Evolutionary conservation across 1,139 yeast species (phyloP).

Genomic region (Chernovozyma aurita): DNA sequence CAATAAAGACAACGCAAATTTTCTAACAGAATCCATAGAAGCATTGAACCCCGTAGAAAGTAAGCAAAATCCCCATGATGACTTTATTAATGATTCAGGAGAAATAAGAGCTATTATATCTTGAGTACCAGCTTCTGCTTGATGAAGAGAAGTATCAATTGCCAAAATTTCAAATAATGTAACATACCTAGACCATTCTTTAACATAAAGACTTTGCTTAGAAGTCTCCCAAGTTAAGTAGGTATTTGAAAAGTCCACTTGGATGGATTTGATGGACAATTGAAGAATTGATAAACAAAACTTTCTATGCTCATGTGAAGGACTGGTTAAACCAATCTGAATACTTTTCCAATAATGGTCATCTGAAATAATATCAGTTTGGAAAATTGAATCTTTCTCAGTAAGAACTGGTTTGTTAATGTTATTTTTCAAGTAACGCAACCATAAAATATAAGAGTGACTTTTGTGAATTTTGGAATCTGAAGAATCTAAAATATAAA

Average conservation of each 20-base stretch:
- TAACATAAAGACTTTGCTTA: slow-evolving; percentile 26
- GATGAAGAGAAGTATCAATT: slow-evolving; percentile 82
- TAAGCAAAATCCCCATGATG: slow-evolving; percentile 71
- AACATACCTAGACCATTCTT: slow-evolving; percentile 67
- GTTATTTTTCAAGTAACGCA: slow-evolving; percentile 41
- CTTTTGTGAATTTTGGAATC: slow-evolving; percentile 28
- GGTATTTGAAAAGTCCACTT: slow-evolving; percentile 32
- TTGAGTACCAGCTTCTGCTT: slow-evolving; percentile 70
- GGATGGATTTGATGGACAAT: slow-evolving; percentile 49
- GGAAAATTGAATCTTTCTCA: slow-evolving; percentile 17
- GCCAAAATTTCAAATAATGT: slow-evolving; percentile 79
- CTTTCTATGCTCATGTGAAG: slow-evolving; percentile 68
- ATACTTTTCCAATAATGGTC: slow-evolving; percentile 57
- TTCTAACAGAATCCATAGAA: slow-evolving; percentile 75
- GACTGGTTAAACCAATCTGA: slow-evolving; percentile 53
- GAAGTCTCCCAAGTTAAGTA: slow-evolving; percentile 46
- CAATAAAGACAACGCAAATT: slow-evolving; percentile 55
- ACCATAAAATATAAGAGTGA: slow-evolving; percentile 51
- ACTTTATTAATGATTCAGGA: slow-evolving; percentile 47
- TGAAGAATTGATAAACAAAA: slow-evolving; percentile 67
- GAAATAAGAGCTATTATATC: slow-evolving; percentile 60
- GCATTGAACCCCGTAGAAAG: slow-evolving; percentile 75
- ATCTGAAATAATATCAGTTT: slow-evolving; percentile 23
- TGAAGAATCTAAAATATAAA: slow-evolving; percentile 32
- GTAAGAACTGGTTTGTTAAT: slow-evolving; percentile 8